Conservation (phyloP, 192 early-diverging fungal species). For the Coemansia guatemalensis region DNA sequence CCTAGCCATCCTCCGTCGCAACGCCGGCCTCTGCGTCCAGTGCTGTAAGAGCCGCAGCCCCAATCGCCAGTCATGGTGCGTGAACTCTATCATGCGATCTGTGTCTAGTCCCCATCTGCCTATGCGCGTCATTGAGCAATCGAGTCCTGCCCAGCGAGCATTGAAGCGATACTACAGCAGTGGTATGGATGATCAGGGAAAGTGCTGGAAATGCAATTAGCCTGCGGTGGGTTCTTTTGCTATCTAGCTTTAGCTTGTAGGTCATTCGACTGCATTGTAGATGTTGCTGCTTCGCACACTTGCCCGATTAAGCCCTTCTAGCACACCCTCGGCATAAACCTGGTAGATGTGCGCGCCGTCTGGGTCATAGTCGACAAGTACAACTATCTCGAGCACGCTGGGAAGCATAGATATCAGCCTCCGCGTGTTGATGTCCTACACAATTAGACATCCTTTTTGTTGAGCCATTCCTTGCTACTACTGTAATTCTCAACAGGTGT, state of each 20-base stretch:
- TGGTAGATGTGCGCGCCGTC: conserved; percentile 49
- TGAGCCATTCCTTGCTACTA: background rate
- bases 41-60: conserved; percentile 25
- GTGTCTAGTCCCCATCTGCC: conserved; percentile 33
- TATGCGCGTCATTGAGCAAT: conserved; percentile 29
- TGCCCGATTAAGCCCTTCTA: conserved; percentile 11
- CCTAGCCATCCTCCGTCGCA: conserved; percentile 32
- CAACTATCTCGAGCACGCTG: background rate
- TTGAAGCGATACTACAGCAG: conserved; percentile 10
- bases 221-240: background rate
- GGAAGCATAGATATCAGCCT: conserved; percentile 19
- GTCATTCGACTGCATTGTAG: background rate
- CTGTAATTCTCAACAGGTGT: background rate
- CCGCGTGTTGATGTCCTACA: conserved; percentile 49
- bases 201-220: background rate
- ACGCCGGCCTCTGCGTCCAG: conserved; percentile 10
- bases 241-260: background rate
- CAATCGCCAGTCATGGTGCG: conserved; percentile 27
- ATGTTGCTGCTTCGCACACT: conserved; percentile 7
- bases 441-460: background rate
- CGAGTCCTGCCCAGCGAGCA: conserved; percentile 37
- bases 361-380: conserved; percentile 46
- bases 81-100: conserved; percentile 26
- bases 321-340: conserved; percentile 39
- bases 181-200: background rate